phyloP scores from a whole-genome alignment of 805 yeast species.

The Kuraishia hungarica region DNA sequence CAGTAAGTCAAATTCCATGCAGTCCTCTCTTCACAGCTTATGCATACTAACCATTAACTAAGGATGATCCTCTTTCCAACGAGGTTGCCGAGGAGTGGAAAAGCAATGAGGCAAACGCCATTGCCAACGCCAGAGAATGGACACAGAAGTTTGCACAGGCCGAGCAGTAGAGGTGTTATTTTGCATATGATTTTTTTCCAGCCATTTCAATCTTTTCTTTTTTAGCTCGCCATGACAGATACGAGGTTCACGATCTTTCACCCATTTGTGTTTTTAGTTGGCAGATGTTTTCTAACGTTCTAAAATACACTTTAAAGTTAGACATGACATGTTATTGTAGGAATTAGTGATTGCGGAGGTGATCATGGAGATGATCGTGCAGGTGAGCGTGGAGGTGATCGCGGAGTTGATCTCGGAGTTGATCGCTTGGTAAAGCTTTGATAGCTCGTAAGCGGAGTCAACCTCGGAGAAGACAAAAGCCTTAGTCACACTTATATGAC shows the following conservation, averaged over 20 bases:
- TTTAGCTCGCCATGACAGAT: neutral
- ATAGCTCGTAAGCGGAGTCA: too few relatives aligned
- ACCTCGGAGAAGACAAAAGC: too few relatives aligned
- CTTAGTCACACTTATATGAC: too few relatives aligned
- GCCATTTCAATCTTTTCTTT: neutral
- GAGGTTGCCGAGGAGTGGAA: conserved; percentile 98
- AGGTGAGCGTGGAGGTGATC: too few relatives aligned
- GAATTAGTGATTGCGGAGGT: too few relatives aligned
- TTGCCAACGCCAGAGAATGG: conserved; percentile 74
- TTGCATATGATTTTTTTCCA: neutral
- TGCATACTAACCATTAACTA: neutral
- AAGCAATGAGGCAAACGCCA: conserved; percentile 71
- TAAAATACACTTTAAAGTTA: neutral
- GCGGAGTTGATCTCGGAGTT: too few relatives aligned
- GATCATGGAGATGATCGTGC: too few relatives aligned
- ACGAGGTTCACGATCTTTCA: neutral
- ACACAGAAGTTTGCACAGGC: conserved; percentile 47
- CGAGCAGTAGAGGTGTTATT: neutral
- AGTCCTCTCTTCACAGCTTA: neutral
- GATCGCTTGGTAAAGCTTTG: too few relatives aligned
- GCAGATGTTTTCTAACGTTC: neutral
- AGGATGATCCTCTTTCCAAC: conserved; percentile 92
- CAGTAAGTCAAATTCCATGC: conserved; percentile 22
- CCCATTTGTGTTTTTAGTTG: neutral
- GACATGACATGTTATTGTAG: neutral